Evolutionary conservation across 1,284 basidiomycete genomes (phyloP), one percentile per base, ranked within the genome.

Genomic region (Inonotus hispidus): DNA sequence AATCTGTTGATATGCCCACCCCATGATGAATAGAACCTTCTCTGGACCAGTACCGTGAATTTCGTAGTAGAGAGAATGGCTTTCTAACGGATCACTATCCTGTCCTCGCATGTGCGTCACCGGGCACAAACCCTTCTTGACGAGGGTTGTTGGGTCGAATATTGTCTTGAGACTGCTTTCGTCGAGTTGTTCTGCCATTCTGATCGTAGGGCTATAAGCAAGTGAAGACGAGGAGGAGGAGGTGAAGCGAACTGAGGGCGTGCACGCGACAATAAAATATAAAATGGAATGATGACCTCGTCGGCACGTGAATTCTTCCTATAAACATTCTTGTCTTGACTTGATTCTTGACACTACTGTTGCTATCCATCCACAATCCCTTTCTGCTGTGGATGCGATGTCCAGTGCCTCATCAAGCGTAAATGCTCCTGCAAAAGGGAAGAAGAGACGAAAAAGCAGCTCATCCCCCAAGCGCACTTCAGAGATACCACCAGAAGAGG

Each of bases 11-110:
- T 21, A 47, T 23, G 65, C 71, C 53, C 60, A 79, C 74, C 88
- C 89, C 87, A 89, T 90, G 63, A 92, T 83, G 66, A 90, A 82
- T 0, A 90, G 64, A 21, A 90, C 72, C 66, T 85, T 89, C 68
- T 82, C 77, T 21, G 79, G 77, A 0, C 85, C 85, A 1, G 69
- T 75, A 0, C 88, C 90, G 69, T 92, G 90, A 60, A 84, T 79
- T 70, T 92, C 89, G 66, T 80, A 92, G 71, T 92, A 92, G 2
- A 92, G 73, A 0, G 86, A 87, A 68, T 90, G 88, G 54, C 81
- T 86, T 66, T 87, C 80, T 0, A 84, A 65, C 0, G 75, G 71
- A 53, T 76, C 74, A 11, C 73, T 68, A 19, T 70, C 76, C 66
- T 87, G 80, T 39, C 76, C 72, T 19, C 78, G 76, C 8, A 85